These are phyloP conservation scores for Vitis hybrid DNA, from an alignment of 177 flowering plant species.

Conservation along the genomic window DNA sequence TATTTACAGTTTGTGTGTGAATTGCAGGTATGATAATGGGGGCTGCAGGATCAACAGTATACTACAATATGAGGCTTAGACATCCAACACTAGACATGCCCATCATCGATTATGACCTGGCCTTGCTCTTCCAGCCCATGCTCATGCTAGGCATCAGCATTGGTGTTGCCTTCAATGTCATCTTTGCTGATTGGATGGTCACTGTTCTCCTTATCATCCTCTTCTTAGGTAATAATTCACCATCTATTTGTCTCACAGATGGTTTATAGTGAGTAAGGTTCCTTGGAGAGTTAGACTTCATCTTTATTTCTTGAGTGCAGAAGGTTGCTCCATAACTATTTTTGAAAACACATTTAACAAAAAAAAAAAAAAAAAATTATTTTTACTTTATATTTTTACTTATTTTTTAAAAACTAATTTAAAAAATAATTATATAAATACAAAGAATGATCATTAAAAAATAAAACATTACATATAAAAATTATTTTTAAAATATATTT, in stretches of 20 bases:
- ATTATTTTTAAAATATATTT: too few species aligned
- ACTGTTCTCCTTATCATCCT: constrained; percentile 60
- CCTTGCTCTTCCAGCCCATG: constrained; percentile 75
- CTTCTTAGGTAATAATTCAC: constrained; percentile 42
- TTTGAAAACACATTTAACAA: too few species aligned
- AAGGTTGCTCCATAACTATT: too few species aligned
- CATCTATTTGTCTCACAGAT: background rate
- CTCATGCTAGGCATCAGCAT: constrained; percentile 76
- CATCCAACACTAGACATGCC: constrained; percentile 72
- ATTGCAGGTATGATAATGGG: constrained; percentile 80
- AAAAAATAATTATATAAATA: fast-evolving
- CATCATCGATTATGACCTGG: constrained; percentile 64
- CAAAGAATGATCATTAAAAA: too few species aligned
- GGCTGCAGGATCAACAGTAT: constrained; percentile 69
- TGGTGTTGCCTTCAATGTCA: constrained; percentile 67
- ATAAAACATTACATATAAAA: too few species aligned
- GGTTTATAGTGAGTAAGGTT: too few species aligned
- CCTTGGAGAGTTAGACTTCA: too few species aligned
- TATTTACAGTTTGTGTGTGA: too few species aligned
- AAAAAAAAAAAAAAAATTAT: too few species aligned
- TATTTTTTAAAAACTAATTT: too few species aligned
- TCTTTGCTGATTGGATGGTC: constrained; percentile 81
- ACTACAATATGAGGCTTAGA: constrained; percentile 56
- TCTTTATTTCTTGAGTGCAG: too few species aligned
- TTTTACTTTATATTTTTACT: too few species aligned